Evolutionary conservation across 2,329 filamentous ascomycete genomes (phyloP), one percentile per base, ranked within the genome.

Genomic region (Daldinia eschscholtzii): DNA sequence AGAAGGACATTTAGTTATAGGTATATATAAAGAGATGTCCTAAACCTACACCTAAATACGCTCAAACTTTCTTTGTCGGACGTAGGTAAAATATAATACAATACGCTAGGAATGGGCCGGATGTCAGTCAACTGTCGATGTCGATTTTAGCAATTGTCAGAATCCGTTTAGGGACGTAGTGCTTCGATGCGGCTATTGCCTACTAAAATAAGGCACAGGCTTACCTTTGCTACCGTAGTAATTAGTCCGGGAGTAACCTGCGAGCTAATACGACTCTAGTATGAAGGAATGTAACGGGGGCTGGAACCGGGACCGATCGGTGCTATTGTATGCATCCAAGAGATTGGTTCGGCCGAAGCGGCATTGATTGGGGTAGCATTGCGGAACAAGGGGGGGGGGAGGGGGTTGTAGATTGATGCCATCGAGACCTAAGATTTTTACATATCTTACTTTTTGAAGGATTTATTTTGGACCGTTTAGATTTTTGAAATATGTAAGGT

Each of bases 231-330:
- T 35, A 35, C 33, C 33, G 26, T 57, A 59, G 50, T 41, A 64
- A 57, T 63, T 68, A 68, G 65, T 59, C 46, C 62, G 62, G 65
- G 46, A 65, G 50, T 64, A 62, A 60, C 33, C 39, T 62, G 60
- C 39, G 35, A 68, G 37, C 65, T 61, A 64, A 66, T 64, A 61
- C 68, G 57, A 68, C 68, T 55, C 59, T 48, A 66, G 52, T n/a
- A 50, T 33, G 46, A 56, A 42, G 55, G 57, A 62, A 68, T 68
- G 62, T 61, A 71, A 39, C 35, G 12, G 35, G 35, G 12, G 13
- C 12, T 39, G 35, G 10, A 13, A 64, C 62, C 59, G 60, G 33
- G 55, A 53, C 39, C 30, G 65, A 61, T 58, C 63, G 62, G 57
- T 37, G 48, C 52, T 55, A 55, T 55, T 37, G 18, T 55, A 37